Conservation (phyloP, 805 yeast genomes). For the Blastobotrys muscicola region DNA sequence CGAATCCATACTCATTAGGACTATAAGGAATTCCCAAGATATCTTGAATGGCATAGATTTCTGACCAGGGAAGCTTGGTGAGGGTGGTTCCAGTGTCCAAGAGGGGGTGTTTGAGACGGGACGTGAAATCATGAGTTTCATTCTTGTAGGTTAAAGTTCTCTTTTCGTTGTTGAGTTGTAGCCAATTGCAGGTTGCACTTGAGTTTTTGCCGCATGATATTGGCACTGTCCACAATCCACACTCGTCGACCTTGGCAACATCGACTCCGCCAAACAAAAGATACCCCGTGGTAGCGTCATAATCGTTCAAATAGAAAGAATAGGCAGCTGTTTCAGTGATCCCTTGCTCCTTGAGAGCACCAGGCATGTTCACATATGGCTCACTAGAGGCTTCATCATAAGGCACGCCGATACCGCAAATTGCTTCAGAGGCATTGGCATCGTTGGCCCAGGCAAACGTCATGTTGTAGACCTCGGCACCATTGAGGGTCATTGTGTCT, state of each 20-base stretch:
- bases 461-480: slow-evolving; percentile 37
- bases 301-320: slow-evolving; percentile 37
- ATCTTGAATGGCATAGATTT: slow-evolving; percentile 4
- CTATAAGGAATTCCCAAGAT: slow-evolving; percentile 1
- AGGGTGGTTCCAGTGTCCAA: slow-evolving; percentile 16
- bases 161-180: too few relatives aligned
- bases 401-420: slow-evolving; percentile 30
- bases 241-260: slow-evolving; percentile 47
- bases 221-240: slow-evolving; percentile 16
- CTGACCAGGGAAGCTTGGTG: slow-evolving; percentile 11
- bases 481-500: slow-evolving; percentile 50
- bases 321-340: slow-evolving; percentile 33
- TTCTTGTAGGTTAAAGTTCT: too few relatives aligned
- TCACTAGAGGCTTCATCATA: slow-evolving; percentile 28
- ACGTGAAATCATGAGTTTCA: slow-evolving; percentile 3
- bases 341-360: slow-evolving; percentile 31
- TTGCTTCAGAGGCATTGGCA: slow-evolving; percentile 56
- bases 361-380: slow-evolving; percentile 24
- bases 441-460: slow-evolving; percentile 68
- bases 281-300: slow-evolving; percentile 32
- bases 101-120: slow-evolving; percentile 3
- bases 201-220: neutral
- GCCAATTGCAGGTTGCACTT: too few relatives aligned
- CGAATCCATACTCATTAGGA: neutral
- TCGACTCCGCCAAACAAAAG: slow-evolving; percentile 69